A percentile compares a stretch with the other conserved stretches of the same genome.
Conservation (phyloP, 495 filamentous ascomycete genomes). For the Aspergillus coremiiformis region DNA sequence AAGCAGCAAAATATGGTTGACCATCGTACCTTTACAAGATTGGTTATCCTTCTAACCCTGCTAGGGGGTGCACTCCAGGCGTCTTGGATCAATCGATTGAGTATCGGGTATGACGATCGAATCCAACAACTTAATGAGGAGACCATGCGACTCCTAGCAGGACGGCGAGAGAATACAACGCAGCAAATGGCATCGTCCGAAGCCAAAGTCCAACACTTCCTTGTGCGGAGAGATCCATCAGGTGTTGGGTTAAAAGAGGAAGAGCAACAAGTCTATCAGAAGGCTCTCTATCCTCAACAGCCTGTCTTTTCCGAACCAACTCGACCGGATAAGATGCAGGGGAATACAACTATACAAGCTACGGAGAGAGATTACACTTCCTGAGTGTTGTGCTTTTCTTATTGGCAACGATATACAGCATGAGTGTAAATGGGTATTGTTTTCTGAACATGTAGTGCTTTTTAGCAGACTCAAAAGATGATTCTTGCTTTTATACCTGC, state of each 20-base stretch:
- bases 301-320: neutral
- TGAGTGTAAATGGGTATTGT: too few relatives aligned
- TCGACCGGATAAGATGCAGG: neutral
- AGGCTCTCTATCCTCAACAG: constrained; percentile 23
- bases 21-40: constrained; percentile 63
- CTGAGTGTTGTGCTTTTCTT: too few relatives aligned
- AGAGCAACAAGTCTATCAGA: constrained; percentile 33
- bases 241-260: constrained; percentile 40
- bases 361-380: neutral
- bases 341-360: neutral
- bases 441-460: too few relatives aligned
- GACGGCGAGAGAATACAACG: constrained; percentile 44
- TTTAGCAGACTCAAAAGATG: too few relatives aligned
- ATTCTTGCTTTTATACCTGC: too few relatives aligned
- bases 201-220: constrained; percentile 63
- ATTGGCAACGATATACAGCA: too few relatives aligned
- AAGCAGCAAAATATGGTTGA: constrained; percentile 58
- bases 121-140: constrained; percentile 54
- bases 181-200: constrained; percentile 43
- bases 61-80: constrained; percentile 63
- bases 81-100: constrained; percentile 53
- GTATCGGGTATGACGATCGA: constrained; percentile 51
- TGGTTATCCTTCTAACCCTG: constrained; percentile 58
- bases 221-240: constrained; percentile 56
- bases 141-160: constrained; percentile 53